phyloP scores from a whole-genome alignment of 1,139 yeast species.

The Yamadazyma membranifaciens region DNA sequence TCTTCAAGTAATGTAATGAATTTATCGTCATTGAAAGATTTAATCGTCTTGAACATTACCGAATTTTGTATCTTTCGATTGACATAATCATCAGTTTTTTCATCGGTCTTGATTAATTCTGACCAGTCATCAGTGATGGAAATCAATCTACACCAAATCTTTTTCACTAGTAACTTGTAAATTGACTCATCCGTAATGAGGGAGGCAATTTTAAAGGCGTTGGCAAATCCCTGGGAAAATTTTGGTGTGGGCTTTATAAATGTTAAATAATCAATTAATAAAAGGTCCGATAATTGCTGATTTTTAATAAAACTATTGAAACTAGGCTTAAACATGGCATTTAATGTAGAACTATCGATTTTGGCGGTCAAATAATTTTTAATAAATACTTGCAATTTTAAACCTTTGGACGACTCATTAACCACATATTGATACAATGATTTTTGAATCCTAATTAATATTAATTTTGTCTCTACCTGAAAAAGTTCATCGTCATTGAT shows the following conservation, averaged over 20 bases:
- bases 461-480: slow-evolving; percentile 49
- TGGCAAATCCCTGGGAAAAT: slow-evolving; percentile 27
- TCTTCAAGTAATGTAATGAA: slow-evolving; percentile 15
- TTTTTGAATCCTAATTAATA: slow-evolving; percentile 48
- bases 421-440: slow-evolving; percentile 33
- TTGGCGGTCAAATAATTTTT: slow-evolving; percentile 17
- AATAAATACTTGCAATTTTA: slow-evolving; percentile 20
- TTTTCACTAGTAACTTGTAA: slow-evolving; percentile 22
- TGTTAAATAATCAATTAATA: slow-evolving; percentile 59
- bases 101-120: slow-evolving; percentile 36
- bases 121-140: slow-evolving; percentile 59
- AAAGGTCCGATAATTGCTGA: slow-evolving; percentile 41
- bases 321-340: slow-evolving; percentile 27
- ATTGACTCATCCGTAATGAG: slow-evolving; percentile 25
- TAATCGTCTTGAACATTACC: slow-evolving; percentile 46
- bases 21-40: slow-evolving; percentile 11
- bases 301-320: slow-evolving; percentile 35
- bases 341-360: slow-evolving; percentile 14
- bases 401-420: slow-evolving; percentile 13
- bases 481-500: slow-evolving; percentile 25
- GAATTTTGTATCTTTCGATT: slow-evolving; percentile 42
- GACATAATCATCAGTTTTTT: slow-evolving; percentile 43
- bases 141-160: slow-evolving; percentile 65
- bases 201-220: slow-evolving; percentile 37
- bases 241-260: slow-evolving; percentile 35